Conservation (phyloP, 345 rosid species). For the Noccaea bulbosa region DNA sequence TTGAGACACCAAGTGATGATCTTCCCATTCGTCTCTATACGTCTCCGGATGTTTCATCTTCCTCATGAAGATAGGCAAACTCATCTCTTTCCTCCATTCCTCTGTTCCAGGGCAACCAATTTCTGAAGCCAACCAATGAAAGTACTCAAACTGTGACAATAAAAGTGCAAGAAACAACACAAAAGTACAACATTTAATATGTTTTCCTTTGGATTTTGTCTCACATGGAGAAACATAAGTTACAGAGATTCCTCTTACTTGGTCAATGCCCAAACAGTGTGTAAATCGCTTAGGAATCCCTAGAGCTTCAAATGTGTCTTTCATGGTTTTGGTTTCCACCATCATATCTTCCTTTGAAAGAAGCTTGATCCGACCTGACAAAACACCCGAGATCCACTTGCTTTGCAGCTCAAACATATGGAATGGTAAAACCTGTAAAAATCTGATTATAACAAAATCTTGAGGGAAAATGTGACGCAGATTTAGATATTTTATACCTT, state of each 20-base stretch:
- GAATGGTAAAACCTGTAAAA: conserved; percentile 65
- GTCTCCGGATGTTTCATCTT: conserved; percentile 38
- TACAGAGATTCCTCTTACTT: conserved; percentile 47
- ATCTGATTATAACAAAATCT: neutral
- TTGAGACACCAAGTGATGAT: too few species aligned
- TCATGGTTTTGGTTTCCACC: conserved; percentile 50
- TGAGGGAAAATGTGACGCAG: neutral
- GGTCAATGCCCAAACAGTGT: conserved; percentile 50
- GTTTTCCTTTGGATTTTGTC: neutral
- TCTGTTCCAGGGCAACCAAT: conserved; percentile 44
- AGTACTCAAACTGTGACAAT: conserved; percentile 55
- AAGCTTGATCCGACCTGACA: conserved; percentile 69
- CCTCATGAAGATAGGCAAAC: neutral
- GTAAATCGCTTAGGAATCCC: conserved; percentile 66
- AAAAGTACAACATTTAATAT: neutral
- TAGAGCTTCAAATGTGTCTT: conserved; percentile 50
- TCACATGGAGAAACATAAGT: neutral
- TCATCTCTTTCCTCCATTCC: conserved; percentile 63
- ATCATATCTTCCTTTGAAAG: conserved; percentile 72
- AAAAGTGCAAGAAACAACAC: neutral
- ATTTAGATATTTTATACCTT: conserved; percentile 49
- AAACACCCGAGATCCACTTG: conserved; percentile 84
- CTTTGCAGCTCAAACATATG: conserved; percentile 71
- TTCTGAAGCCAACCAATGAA: conserved; percentile 58
- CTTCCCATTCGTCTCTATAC: conserved; percentile 60